Conservation (phyloP, 1,284 basidiomycete species). For the Leccinum glutinopallens region DNA sequence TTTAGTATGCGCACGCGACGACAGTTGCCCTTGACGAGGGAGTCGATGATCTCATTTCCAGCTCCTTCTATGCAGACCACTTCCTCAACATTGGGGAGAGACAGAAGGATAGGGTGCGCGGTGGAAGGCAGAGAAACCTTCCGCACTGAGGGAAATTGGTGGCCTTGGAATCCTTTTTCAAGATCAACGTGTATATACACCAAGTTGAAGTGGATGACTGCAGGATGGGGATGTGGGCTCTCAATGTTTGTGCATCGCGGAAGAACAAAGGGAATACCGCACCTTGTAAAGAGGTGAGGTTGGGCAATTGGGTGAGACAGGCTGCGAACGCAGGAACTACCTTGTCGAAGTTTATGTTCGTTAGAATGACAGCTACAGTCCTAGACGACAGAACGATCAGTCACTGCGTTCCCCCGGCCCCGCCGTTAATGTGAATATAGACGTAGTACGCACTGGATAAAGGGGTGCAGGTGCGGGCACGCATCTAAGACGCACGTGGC, state of each 20-base stretch:
- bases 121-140: constrained; percentile 31
- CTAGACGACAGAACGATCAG: constrained; percentile 20
- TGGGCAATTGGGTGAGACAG: constrained; percentile 36
- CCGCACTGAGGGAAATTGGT: constrained; percentile 32
- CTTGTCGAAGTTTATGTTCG: constrained; percentile 6
- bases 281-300: constrained; percentile 37
- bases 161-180: constrained; percentile 31
- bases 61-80: constrained; percentile 27
- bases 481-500: not conserved
- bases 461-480: constrained; percentile 9
- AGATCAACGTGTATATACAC: constrained; percentile 26
- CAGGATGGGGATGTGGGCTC: not conserved
- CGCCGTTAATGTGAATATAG: not conserved
- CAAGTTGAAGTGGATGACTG: constrained; percentile 10
- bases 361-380: constrained; percentile 28
- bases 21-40: constrained; percentile 8
- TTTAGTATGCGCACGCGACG: constrained; percentile 15
- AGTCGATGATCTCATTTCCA: constrained; percentile 13
- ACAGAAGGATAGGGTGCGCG: constrained; percentile 36
- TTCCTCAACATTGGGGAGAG: constrained; percentile 32
- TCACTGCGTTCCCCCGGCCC: not conserved
- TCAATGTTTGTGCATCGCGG: not conserved
- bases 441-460: constrained; percentile 19
- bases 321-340: constrained; percentile 35
- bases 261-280: not conserved